These are phyloP conservation scores for Paramecium bursaria DNA, from an alignment of 73 alveolate genomes.

Conservation along the genomic window DNA sequence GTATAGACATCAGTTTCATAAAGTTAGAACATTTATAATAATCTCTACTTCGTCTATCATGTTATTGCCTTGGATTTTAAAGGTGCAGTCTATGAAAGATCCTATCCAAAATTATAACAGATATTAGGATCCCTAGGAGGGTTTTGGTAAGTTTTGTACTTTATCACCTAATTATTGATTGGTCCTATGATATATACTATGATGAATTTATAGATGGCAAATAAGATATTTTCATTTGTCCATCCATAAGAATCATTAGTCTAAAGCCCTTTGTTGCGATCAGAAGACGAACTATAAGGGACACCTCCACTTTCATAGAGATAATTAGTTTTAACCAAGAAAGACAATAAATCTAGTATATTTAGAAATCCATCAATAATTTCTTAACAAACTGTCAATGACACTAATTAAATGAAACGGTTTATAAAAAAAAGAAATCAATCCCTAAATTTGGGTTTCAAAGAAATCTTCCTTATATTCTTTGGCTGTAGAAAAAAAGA, in stretches of 20 bases:
- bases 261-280: too few species aligned
- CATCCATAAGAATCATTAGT: too few species aligned
- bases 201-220: slow-evolving; percentile 41
- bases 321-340: too few species aligned
- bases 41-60: not conserved
- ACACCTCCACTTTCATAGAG: too few species aligned
- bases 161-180: not conserved
- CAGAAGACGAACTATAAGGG: too few species aligned
- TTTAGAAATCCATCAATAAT: too few species aligned
- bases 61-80: not conserved
- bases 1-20: too few species aligned
- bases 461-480: not conserved
- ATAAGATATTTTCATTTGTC: slow-evolving; percentile 12
- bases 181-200: not conserved
- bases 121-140: slow-evolving; percentile 53
- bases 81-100: slow-evolving; percentile 6
- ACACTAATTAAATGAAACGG: too few species aligned
- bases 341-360: too few species aligned
- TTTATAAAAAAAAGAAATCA: too few species aligned
- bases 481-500: slow-evolving; percentile 7
- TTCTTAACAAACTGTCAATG: too few species aligned
- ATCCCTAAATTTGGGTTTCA: too few species aligned
- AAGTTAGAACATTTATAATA: not conserved
- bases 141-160: slow-evolving; percentile 3
- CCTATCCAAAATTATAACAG: not conserved